Evolutionary conservation across 331 rosid species (phyloP), one percentile per base, ranked within the genome.

Genomic region (Acacia concinna): DNA sequence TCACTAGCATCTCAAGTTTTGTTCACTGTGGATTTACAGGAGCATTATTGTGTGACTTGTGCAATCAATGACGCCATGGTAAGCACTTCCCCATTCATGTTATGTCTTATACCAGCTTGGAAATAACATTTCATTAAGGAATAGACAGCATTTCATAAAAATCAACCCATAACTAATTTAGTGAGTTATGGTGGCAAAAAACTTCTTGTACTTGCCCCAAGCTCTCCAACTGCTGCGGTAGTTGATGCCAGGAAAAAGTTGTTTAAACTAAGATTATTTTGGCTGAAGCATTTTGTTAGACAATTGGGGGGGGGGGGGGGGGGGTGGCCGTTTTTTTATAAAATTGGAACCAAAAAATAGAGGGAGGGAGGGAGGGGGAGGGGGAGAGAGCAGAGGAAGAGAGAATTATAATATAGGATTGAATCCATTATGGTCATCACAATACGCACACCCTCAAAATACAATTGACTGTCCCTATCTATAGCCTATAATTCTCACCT

Each of bases 31-130:
- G 86, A 78, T 79, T 92, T 89, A 79, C 97, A 95, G 99, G 97
- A 95, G 90, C 99, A 95, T 84, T 95, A 95, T 83, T 95, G 99
- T 75, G 97, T 92, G 89, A 94, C 97, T 78, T 86, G 86, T 90
- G 97, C 97, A 79, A 85, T 91, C 91, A 92, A 91, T 78, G 97
- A 95, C 79, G 89, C 94, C 72, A 88, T 83, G 96, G 99, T 95
- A 89, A 60, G 92, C 65, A 73, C 64, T 62, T 70, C 21, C 46
- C 41, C 27, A 8, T 64, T 30, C 38, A 56, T 76, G 30, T 79
- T 72, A 31, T 69, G 41, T 78, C 71, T 23, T 71, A 44, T 70
- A 63, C 38, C 49, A 80, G 30, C 52, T 43, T 67, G 64, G 64
- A 31, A 17, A 56, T 60, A 32, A 38, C 27, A 34, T 62, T 18